phyloP scores from a whole-genome alignment of 345 rosid species.

The Arabidopsis thaliana region TAIR10.1 NC_003076.8:7066001-7066500 shows the following conservation, averaged over 20 bases:
- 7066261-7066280: constrained; percentile 18
- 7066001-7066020: constrained; percentile 89
- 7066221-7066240: constrained; percentile 14
- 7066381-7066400: constrained; percentile 84
- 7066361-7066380: constrained; percentile 96
- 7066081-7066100: constrained; percentile 41
- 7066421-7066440: constrained; percentile 25
- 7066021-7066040: constrained; percentile 88
- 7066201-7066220: constrained; percentile 26
- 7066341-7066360: constrained; percentile 85
- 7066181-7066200: constrained; percentile 18
- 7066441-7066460: background rate
- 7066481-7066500: constrained; percentile 48
- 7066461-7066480: constrained; percentile 2
- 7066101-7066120: constrained; percentile 19
- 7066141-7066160: constrained; percentile 12
- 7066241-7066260: background rate
- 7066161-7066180: background rate
- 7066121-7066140: constrained; percentile 8
- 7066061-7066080: constrained; percentile 82
- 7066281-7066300: constrained; percentile 34
- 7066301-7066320: constrained; percentile 91
- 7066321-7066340: constrained; percentile 93
- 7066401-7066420: constrained; percentile 60
- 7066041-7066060: constrained; percentile 93